Base-by-base conservation (phyloP, 805 yeast genomes). In the Saccharomycopsis olivae region DNA sequence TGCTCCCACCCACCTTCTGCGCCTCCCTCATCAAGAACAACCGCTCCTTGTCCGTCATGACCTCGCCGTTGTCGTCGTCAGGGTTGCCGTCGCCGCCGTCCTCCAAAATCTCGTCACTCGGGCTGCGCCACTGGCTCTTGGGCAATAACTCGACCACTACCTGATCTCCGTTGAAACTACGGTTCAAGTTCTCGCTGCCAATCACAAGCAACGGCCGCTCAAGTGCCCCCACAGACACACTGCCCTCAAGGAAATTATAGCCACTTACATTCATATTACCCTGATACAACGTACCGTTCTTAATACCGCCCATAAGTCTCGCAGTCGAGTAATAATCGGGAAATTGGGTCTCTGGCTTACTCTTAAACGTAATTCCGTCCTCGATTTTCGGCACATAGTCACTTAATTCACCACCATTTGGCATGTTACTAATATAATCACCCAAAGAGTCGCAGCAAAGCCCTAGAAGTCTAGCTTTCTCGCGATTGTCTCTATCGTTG, bases 71-170 rank as follows among this genome's bases (percentile, higher is more conserved):
- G 3, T 59, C 69, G 8, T 55, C 65, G 24, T 64, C 72, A 46
- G 74, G 82, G 4, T 80, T 74, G 43, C 75, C 65, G 46, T 72
- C 83, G 41, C 73, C 65, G 6, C 67, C 73, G 41, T 76, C 78
- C 53, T 87, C 96, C 29, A 87, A 62, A 32, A 86, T 79, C 35
- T 81, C 73, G 3, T 80, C 62, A 0, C 94, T 78, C 1, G 96
- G 95, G 29, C 75, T 77, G 51, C 82, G 78, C 98, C 98, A 92
- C 54, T 83, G 76, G 21, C 69, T 65, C 49, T 83, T 73, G 1
- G 97, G 96, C 32, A 92, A 65, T 32, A 92, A 62, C 59, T 92
- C 97, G 4, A 92, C 86, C 34, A 87, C 83, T 23, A 92, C 97
- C 28, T 76, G 71, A 54, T 92, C 99, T 20, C 95, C 88, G 51